Conservation (phyloP, 108 stramenopile genomes). For the Cyclotella baltica region DNA sequence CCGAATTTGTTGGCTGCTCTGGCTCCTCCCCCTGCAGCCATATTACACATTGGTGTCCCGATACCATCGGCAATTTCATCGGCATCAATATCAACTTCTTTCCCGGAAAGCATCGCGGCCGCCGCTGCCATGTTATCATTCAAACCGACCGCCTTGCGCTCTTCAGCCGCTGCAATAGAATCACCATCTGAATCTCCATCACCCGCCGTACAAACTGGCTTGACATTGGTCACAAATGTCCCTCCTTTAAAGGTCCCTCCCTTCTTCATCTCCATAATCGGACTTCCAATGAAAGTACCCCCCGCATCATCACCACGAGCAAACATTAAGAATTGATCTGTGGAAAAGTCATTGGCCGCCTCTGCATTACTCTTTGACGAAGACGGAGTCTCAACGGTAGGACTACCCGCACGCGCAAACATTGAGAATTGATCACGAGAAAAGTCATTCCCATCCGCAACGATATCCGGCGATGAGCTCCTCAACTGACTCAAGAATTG, state of each 20-base stretch:
- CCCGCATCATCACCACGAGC: constrained; percentile 14
- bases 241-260: constrained; percentile 4
- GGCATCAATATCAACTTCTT: constrained; percentile 46
- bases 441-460: constrained; percentile 1
- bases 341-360: background rate
- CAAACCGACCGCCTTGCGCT: constrained; percentile 82
- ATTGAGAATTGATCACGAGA: constrained; percentile 69
- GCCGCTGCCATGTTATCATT: constrained; percentile 88
- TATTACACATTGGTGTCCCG: constrained; percentile 35
- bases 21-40: constrained; percentile 51
- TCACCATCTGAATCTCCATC: constrained; percentile 44
- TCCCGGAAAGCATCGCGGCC: constrained; percentile 72
- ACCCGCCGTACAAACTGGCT: constrained; percentile 1
- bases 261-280: constrained; percentile 15
- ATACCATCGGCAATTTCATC: constrained; percentile 35
- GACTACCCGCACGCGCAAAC: constrained; percentile 61
- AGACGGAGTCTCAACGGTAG: constrained; percentile 5
- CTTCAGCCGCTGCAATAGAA: constrained; percentile 81
- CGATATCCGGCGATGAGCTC: background rate
- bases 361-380: constrained; percentile 8
- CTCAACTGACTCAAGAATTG: background rate
- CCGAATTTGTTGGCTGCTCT: constrained; percentile 64
- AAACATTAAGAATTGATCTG: constrained; percentile 25
- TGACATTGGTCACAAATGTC: constrained; percentile 26
- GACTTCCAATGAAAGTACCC: constrained; percentile 29